These are phyloP conservation scores for Penicillium freii DNA, from an alignment of 2,329 filamentous ascomycete species.

Conservation along the genomic window DNA sequence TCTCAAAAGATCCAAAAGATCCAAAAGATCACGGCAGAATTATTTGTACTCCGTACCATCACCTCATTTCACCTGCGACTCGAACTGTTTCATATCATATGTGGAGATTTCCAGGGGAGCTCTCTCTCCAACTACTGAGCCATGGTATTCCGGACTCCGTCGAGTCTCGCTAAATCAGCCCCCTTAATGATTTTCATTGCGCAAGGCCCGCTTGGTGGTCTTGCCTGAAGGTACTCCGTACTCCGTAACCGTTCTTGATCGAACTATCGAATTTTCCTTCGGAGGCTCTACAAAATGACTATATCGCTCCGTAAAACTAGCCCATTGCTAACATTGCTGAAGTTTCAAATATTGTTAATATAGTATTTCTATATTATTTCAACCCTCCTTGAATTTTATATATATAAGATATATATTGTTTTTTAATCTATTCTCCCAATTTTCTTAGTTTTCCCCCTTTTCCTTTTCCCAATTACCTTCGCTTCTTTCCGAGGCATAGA, in stretches of 20 bases:
- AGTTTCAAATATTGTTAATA: background rate
- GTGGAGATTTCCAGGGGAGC: slow-evolving; percentile 26
- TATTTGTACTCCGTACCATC: no score
- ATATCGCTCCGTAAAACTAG: background rate
- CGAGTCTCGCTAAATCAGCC: background rate
- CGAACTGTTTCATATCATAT: slow-evolving; percentile 22
- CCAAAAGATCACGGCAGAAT: no score
- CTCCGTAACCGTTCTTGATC: slow-evolving; percentile 1
- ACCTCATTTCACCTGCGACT: slow-evolving; percentile 24
- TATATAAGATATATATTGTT: background rate
- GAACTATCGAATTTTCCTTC: slow-evolving; percentile 14
- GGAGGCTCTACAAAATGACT: slow-evolving; percentile 13
- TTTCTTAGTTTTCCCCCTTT: no score
- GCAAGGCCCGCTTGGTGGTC: slow-evolving; percentile 25
- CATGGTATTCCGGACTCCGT: slow-evolving; percentile 13
- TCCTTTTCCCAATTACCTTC: background rate
- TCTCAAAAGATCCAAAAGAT: background rate
- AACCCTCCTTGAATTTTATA: background rate
- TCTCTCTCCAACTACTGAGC: slow-evolving; percentile 7
- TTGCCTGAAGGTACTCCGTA: slow-evolving; percentile 7
- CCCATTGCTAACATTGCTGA: background rate
- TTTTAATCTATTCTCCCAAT: background rate
- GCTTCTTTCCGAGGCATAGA: slow-evolving; percentile 9
- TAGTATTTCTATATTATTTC: background rate
- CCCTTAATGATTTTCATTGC: background rate